phyloP scores from a whole-genome alignment of 768 basidiomycete genomes.

The Suillus americanus region DNA sequence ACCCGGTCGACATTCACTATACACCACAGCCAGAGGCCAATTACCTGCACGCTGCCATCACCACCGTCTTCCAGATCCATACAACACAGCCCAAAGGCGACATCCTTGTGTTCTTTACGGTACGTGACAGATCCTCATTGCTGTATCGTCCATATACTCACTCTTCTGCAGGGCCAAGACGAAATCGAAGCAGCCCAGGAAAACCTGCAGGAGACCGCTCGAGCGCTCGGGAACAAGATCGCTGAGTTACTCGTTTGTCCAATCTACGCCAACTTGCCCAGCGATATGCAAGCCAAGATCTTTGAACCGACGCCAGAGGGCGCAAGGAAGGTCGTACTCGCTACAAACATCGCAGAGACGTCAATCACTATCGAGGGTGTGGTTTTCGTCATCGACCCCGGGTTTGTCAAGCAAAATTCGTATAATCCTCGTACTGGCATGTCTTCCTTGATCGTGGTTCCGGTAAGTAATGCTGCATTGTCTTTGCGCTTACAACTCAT shows the following conservation, averaged over 20 bases:
- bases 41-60: conserved; percentile 97
- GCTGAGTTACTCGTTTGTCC: conserved; percentile 93
- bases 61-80: conserved; percentile 98
- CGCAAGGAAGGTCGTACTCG: conserved; percentile 94
- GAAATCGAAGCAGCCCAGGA: conserved; percentile 98
- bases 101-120: conserved; percentile 95
- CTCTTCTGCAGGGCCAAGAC: conserved; percentile 75
- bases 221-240: conserved; percentile 94
- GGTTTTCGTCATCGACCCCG: conserved; percentile 98
- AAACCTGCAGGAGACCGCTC: conserved; percentile 92
- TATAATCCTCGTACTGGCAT: conserved; percentile 99
- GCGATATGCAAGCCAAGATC: conserved; percentile 99
- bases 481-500: conserved; percentile 2
- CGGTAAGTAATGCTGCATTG: conserved; percentile 51
- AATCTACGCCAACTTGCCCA: conserved; percentile 98
- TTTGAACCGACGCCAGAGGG: conserved; percentile 98
- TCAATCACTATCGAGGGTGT: conserved; percentile 99
- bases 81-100: conserved; percentile 98
- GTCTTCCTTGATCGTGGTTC: conserved; percentile 95
- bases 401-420: conserved; percentile 98
- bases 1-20: conserved; percentile 97
- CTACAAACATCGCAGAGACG: conserved; percentile 99
- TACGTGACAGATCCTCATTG: conserved; percentile 34
- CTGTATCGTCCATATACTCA: neutral
- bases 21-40: conserved; percentile 99